A percentile compares a stretch with the other conserved stretches of the same genome.
phyloP scores from a whole-genome alignment of 2,329 filamentous ascomycete genomes.

The Alternaria longipes region DNA sequence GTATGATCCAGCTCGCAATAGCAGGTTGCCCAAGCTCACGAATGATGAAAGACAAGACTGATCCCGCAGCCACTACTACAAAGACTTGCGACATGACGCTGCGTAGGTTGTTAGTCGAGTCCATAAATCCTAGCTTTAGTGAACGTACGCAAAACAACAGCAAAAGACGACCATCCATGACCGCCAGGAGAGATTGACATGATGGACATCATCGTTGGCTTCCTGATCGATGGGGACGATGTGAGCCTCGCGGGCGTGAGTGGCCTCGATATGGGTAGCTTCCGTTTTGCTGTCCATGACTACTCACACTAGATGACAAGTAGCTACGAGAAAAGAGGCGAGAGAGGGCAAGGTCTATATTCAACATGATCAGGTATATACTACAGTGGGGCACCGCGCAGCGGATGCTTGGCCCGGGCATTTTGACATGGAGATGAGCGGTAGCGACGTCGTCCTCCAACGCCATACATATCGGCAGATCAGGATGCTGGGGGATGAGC shows the following conservation, averaged over 20 bases:
- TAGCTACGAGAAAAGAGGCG: neutral
- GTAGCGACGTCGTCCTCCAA: constrained; percentile 5
- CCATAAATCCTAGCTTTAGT: constrained; percentile 16
- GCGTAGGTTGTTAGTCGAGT: constrained; percentile 6
- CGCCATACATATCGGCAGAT: constrained; percentile 27
- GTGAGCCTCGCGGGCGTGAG: constrained; percentile 19
- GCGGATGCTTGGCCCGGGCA: constrained; percentile 2
- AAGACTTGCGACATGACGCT: constrained; percentile 64
- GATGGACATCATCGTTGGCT: constrained; percentile 42
- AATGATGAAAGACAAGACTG: constrained; percentile 65
- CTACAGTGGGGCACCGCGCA: constrained; percentile 2
- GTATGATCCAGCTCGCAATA: constrained; percentile 66
- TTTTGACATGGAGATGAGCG: constrained; percentile 1
- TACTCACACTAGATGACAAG: neutral
- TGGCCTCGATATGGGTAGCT: constrained; percentile 24
- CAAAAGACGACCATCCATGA: constrained; percentile 63
- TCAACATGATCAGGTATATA: neutral
- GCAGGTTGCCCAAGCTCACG: constrained; percentile 62
- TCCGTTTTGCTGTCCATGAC: constrained; percentile 34
- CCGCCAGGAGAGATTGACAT: constrained; percentile 63
- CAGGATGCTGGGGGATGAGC: constrained; percentile 5
- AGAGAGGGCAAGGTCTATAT: neutral
- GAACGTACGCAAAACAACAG: constrained; percentile 57
- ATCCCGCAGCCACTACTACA: constrained; percentile 65
- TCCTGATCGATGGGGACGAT: constrained; percentile 42